Evolutionary conservation across 2,329 filamentous ascomycete genomes (phyloP).

Genomic region (Huntiella omanensis): DNA sequence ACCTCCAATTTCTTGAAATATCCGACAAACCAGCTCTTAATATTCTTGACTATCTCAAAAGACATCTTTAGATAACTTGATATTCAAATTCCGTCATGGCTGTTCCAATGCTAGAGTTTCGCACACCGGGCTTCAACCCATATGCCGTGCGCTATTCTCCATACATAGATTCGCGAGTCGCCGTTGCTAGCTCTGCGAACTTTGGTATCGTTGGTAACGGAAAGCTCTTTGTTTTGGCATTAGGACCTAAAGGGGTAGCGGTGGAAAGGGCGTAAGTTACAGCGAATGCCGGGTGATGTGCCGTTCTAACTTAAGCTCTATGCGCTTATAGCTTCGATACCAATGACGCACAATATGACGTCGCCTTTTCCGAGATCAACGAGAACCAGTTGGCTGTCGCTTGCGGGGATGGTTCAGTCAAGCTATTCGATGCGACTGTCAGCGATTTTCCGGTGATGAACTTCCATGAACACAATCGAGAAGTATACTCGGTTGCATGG

Average conservation of each 20-base stretch:
- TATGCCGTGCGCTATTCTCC: conserved; percentile 97
- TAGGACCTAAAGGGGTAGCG: conserved; percentile 61
- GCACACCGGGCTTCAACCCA: conserved; percentile 83
- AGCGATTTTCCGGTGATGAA: conserved; percentile 74
- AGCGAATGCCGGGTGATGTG: neutral
- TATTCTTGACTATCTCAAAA: too few relatives aligned
- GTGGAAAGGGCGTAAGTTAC: conserved; percentile 55
- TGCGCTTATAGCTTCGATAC: conserved; percentile 58
- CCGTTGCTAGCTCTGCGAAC: conserved; percentile 79
- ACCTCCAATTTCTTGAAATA: too few relatives aligned
- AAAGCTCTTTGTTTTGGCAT: conserved; percentile 61
- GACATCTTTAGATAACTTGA: too few relatives aligned
- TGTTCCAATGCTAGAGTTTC: conserved; percentile 72
- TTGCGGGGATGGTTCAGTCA: conserved; percentile 83
- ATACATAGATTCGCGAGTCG: conserved; percentile 88
- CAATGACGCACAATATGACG: conserved; percentile 89
- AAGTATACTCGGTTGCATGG: conserved; percentile 87
- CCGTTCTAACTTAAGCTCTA: neutral
- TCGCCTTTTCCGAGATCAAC: conserved; percentile 89
- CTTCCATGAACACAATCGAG: conserved; percentile 83
- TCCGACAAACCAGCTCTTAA: too few relatives aligned
- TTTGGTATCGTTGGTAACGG: conserved; percentile 96
- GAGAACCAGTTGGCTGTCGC: conserved; percentile 84
- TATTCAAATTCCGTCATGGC: conserved; percentile 18
- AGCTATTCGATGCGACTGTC: conserved; percentile 74